Percentiles rank a stretch among this genome's conserved stretches.
These are phyloP conservation scores for Thecaphora thlaspeos DNA, from an alignment of 1,284 basidiomycete species.

Conservation along the genomic window DNA sequence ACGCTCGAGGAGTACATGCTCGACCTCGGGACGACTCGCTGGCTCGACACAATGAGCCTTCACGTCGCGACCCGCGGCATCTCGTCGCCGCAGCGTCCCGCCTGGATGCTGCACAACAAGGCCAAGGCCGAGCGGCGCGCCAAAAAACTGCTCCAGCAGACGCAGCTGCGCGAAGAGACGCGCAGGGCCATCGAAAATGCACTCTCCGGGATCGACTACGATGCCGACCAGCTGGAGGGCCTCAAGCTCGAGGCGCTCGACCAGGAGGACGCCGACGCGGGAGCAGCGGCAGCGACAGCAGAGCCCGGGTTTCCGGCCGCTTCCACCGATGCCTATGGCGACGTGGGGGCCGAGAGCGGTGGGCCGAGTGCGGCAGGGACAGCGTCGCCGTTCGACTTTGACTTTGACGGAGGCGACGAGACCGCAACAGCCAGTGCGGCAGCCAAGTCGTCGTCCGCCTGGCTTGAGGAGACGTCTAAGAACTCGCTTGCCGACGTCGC, in stretches of 20 bases:
- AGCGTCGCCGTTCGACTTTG: not conserved
- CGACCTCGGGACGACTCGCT: constrained; percentile 71
- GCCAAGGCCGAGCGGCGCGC: constrained; percentile 62
- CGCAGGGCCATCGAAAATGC: constrained; percentile 35
- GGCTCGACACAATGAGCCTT: constrained; percentile 90
- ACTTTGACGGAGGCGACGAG: constrained; percentile 1
- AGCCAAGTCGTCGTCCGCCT: constrained; percentile 57
- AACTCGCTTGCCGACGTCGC: constrained; percentile 93
- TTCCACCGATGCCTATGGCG: not conserved
- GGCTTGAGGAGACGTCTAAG: constrained; percentile 89
- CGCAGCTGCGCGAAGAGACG: constrained; percentile 55
- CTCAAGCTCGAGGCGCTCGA: constrained; percentile 35
- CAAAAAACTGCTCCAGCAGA: constrained; percentile 59
- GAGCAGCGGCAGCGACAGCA: no score
- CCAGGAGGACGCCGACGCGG: not conserved
- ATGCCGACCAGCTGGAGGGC: constrained; percentile 33
- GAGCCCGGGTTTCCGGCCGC: no score
- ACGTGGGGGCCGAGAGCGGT: no score
- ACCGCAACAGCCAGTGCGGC: constrained; percentile 2
- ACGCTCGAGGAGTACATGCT: constrained; percentile 82
- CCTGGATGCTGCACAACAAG: constrained; percentile 83
- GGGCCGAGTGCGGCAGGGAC: no score
- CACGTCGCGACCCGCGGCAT: constrained; percentile 94
- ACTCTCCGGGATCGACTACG: constrained; percentile 33
- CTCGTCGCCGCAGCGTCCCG: constrained; percentile 88